Evolutionary conservation across 1,139 yeast genomes (phyloP), one percentile per base, ranked within the genome.

Genomic region (Scheffersomyces segobiensis): DNA sequence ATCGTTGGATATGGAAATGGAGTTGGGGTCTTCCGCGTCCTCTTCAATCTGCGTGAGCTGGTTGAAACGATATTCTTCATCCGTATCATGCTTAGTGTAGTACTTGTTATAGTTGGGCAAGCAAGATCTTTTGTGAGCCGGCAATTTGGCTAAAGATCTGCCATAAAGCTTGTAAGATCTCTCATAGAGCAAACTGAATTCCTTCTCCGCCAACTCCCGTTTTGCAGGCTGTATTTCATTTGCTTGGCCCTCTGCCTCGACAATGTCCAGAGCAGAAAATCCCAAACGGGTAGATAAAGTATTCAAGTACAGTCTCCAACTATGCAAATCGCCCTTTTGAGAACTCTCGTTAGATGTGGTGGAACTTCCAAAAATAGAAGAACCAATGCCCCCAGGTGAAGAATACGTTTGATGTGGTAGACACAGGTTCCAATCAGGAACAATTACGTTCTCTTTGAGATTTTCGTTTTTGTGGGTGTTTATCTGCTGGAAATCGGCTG

Each of bases 381-480:
- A 22, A 10, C 59, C 51, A 6, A 59, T 24, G 12, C 24, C 46
- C 20, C 53, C 52, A 5, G 59, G 62, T 6, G 62, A 54, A 5
- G 57, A 55, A 4, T 21, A 32, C 32, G 66, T 54, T 42, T 74
- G 80, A 12, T 59, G 61, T 0, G 81, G 81, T 24, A 80, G 67
- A 59, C 84, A 80, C 53, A 63, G 66, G 42, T 72, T 68, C 84
- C 84, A 80, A 55, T 73, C 72, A 4, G 84, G 84, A 2, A 80
- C 84, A 52, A 80, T 77, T 18, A 75, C 65, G 62, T 80, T 80
- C 56, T 78, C 82, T 52, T 65, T 65, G 54, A 80, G 66, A 65
- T 80, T 77, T 62, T 80, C 83, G 63, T 80, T 80, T 60, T 78
- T 79, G 62, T 79, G 84, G 10, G 83, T 80, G 62, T 80, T 79